Base-by-base conservation (phyloP, 495 filamentous ascomycete genomes). In the Aspergillus haitiensis region DNA sequence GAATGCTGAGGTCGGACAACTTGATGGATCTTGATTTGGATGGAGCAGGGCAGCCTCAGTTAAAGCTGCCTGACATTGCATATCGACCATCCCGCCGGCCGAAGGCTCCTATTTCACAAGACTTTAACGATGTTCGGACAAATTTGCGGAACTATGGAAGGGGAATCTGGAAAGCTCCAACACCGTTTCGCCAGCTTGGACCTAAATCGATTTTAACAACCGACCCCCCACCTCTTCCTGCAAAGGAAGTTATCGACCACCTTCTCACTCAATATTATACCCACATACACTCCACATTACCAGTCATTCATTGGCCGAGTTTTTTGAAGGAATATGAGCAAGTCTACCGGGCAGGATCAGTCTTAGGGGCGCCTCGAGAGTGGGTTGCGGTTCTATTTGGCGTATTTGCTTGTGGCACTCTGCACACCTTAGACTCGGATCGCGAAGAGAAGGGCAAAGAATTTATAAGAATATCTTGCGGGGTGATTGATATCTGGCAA, bases 221-320 rank as follows among this genome's bases (percentile, higher is more conserved):
- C 35, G 74, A 81, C 36, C 74, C 83, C 40, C 87, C 89, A 7
- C 76, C 81, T 6, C 75, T 98, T 48, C 94, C 93, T 2, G 75
- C 88, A 6, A 88, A 87, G 62, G 72, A 82, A 36, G 72, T 84
- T 18, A 84, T 88, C n/a, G 91, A 96, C 63, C 82, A 81, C 64
- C 78, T 97, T n/a, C 69, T 97, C 9, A 78, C 79, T 11, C 78
- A 88, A 33, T 98, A 95, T 74, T 88, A 88, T 66, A 72, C 79
- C 12, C 88, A 86, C 21, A 79, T 91, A 42, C 95, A 98, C 70
- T 79, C 85, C 44, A 84, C 89, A 59, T 83, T 91, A 45, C 95
- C 95, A 7, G 84, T 97, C 50, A 69, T 98, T 13, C 91, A 98
- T 72, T 98, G 93, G 94, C 88, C 90, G 6, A 86, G 81, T 7